Evolutionary conservation across 2,329 filamentous ascomycete genomes (phyloP).

Genomic region (Penicillium rolfsii): DNA sequence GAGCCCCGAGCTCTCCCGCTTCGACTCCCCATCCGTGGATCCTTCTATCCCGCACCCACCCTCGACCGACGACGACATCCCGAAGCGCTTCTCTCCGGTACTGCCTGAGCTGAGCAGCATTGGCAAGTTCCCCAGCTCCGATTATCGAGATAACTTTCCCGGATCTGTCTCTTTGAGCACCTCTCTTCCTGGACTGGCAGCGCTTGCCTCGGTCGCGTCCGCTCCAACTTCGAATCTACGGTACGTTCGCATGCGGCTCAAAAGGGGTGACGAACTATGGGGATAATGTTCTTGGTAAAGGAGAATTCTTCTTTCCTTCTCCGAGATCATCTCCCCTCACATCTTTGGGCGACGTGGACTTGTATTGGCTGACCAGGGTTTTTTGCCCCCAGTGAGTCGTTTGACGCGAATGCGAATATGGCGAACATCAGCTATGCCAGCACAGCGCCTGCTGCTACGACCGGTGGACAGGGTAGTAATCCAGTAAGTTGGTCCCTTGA

Average conservation of each 20-base stretch:
- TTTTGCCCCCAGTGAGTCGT: slow-evolving; percentile 37
- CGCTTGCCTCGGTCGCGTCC: slow-evolving; percentile 62
- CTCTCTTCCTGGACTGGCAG: slow-evolving; percentile 61
- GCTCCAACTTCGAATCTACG: slow-evolving; percentile 56
- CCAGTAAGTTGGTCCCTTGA: slow-evolving; percentile 43
- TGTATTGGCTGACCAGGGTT: slow-evolving; percentile 28
- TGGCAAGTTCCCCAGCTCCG: slow-evolving; percentile 35
- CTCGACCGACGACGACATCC: slow-evolving; percentile 47
- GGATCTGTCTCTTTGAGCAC: slow-evolving; percentile 40
- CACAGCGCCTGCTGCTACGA: slow-evolving; percentile 66
- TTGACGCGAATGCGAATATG: slow-evolving; percentile 57
- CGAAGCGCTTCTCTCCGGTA: slow-evolving; percentile 52
- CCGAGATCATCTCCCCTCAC: slow-evolving; percentile 12
- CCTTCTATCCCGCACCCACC: slow-evolving; percentile 53
- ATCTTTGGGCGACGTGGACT: slow-evolving; percentile 17
- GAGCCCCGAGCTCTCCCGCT: slow-evolving; percentile 39
- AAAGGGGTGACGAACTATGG: not conserved
- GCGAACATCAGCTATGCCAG: slow-evolving; percentile 65
- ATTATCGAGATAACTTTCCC: slow-evolving; percentile 32
- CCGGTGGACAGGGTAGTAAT: slow-evolving; percentile 61
- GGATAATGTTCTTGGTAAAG: too few species aligned
- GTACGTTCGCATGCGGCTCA: slow-evolving; percentile 42
- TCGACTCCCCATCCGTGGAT: slow-evolving; percentile 52
- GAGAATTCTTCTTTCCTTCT: not conserved
- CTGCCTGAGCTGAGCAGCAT: slow-evolving; percentile 36